Evolutionary conservation across 2,329 filamentous ascomycete species (phyloP).

Genomic region (Hypoxylon sp.): DNA sequence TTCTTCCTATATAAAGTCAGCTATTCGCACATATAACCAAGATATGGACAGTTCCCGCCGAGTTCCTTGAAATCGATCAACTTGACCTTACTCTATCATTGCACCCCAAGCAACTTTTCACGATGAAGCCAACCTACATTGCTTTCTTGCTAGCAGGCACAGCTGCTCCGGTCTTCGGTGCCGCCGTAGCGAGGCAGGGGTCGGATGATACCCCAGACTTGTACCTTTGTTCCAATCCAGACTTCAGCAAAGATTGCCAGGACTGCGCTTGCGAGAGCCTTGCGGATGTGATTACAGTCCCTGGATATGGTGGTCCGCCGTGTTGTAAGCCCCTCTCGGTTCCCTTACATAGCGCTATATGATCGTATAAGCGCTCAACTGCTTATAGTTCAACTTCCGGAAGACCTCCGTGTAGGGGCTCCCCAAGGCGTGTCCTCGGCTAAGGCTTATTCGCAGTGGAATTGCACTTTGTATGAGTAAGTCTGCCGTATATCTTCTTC

Average conservation of each 20-base stretch:
- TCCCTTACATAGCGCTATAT: background rate
- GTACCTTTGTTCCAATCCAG: conserved; percentile 48
- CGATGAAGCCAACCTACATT: background rate
- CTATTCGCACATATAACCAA: background rate
- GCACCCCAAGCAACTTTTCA: background rate
- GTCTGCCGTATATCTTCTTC: background rate
- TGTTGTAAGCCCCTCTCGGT: conserved; percentile 41
- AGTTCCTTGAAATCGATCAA: background rate
- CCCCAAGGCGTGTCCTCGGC: conserved; percentile 48
- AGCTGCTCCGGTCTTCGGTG: background rate
- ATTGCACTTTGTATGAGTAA: conserved; percentile 29
- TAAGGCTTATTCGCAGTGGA: conserved; percentile 46
- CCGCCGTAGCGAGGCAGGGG: conserved; percentile 34
- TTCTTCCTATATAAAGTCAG: background rate
- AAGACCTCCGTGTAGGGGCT: conserved; percentile 44
- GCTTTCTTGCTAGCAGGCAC: background rate
- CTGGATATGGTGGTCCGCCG: conserved; percentile 43
- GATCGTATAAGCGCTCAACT: background rate
- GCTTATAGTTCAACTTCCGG: conserved; percentile 42
- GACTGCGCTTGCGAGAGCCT: conserved; percentile 45
- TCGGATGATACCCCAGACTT: conserved; percentile 41
- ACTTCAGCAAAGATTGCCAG: conserved; percentile 46
- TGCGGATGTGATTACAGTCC: conserved; percentile 30
- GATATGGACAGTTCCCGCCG: background rate
- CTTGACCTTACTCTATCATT: background rate